These are phyloP conservation scores for Puccinia sorghi DNA, from an alignment of 1,284 basidiomycete genomes.

Conservation along the genomic window DNA sequence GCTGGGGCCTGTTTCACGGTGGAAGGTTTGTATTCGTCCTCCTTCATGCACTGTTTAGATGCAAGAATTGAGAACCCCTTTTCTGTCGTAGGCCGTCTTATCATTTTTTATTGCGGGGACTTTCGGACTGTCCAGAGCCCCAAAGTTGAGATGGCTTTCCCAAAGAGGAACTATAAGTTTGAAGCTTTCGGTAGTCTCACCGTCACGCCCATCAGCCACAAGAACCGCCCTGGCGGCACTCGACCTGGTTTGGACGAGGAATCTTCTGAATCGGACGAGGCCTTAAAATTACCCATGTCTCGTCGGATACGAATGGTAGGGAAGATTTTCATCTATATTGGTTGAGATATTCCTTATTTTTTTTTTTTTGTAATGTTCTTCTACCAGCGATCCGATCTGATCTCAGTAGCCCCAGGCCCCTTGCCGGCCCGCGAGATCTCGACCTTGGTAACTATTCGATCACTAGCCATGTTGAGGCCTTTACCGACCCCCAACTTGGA, in stretches of 20 bases:
- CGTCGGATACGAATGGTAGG: conserved; percentile 32
- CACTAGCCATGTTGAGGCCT: conserved; percentile 26
- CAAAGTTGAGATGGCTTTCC: conserved; percentile 7
- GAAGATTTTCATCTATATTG: background rate
- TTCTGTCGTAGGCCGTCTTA: conserved; percentile 19
- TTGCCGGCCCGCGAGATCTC: conserved; percentile 34
- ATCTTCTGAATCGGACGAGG: conserved; percentile 48
- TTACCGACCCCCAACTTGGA: conserved; percentile 21
- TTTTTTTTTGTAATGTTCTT: background rate
- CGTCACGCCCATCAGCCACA: conserved; percentile 17
- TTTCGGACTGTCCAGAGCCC: conserved; percentile 11
- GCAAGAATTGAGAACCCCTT: conserved; percentile 5
- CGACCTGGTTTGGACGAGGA: conserved; percentile 4
- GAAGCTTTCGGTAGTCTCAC: conserved; percentile 47
- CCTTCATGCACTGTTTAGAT: background rate
- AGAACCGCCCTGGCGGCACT: background rate
- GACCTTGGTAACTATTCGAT: conserved; percentile 17
- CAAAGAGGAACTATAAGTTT: conserved; percentile 41
- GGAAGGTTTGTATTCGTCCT: conserved; percentile 25
- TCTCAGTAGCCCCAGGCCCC: background rate
- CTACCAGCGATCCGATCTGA: conserved; percentile 17
- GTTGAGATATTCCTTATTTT: background rate
- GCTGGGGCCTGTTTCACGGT: conserved; percentile 36
- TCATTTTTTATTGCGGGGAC: conserved; percentile 45
- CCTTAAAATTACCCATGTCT: conserved; percentile 40